Percentiles rank a stretch among this genome's conserved stretches.
These are phyloP conservation scores for Calophaca sinica DNA, from an alignment of 306 rosid genomes.

Conservation along the genomic window DNA sequence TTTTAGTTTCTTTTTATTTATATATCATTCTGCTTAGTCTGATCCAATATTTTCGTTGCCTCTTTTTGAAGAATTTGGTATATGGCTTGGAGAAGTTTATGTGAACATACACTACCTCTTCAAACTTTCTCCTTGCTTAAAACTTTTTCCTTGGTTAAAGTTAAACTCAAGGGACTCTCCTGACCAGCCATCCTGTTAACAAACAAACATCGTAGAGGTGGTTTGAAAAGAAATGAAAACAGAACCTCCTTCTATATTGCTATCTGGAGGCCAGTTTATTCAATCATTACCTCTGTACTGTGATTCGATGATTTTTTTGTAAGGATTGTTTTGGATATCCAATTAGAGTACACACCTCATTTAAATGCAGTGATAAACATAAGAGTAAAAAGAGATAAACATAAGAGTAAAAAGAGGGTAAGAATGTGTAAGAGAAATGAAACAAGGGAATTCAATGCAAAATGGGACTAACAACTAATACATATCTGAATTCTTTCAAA, in stretches of 20 bases:
- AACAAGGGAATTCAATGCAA: too few species aligned
- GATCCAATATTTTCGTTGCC: not conserved
- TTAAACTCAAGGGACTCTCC: conserved; percentile 31
- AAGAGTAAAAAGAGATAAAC: too few species aligned
- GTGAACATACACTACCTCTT: conserved; percentile 41
- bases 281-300: not conserved
- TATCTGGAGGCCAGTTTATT: conserved; percentile 15
- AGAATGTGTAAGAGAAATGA: too few species aligned
- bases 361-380: too few species aligned
- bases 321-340: not conserved
- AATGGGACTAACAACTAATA: too few species aligned
- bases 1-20: not conserved
- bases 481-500: not conserved
- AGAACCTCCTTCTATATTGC: conserved; percentile 11
- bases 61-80: conserved; percentile 78
- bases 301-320: conserved; percentile 17
- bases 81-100: conserved; percentile 94
- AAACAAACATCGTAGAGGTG: conserved; percentile 34
- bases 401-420: too few species aligned
- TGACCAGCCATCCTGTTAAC: conserved; percentile 32
- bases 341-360: too few species aligned
- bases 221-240: conserved; percentile 18
- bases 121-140: conserved; percentile 24
- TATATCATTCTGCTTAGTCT: conserved; percentile 37
- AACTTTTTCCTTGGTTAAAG: conserved; percentile 28